Percentiles rank a stretch among this genome's conserved stretches.
phyloP scores from a whole-genome alignment of 108 stramenopile species.

The Conticribra weissflogii region DNA sequence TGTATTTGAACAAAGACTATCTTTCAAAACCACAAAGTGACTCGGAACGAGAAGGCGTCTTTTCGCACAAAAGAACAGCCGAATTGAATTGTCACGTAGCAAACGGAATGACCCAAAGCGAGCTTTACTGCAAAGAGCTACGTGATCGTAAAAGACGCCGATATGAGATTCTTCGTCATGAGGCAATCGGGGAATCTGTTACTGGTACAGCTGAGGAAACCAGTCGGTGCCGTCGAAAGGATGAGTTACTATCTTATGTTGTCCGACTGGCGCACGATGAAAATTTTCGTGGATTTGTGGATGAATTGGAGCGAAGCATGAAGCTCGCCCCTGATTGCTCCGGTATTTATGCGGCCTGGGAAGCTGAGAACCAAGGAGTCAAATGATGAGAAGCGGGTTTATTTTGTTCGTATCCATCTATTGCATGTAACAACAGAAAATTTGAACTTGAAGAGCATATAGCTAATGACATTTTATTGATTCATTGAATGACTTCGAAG shows the following conservation, averaged over 20 bases:
- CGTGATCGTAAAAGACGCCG: constrained; percentile 18
- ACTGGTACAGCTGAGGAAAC: not conserved
- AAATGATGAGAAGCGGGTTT: no score
- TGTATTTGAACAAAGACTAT: constrained; percentile 39
- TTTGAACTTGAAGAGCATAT: no score
- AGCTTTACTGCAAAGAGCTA: constrained; percentile 17
- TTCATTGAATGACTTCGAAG: no score
- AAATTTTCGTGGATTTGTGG: constrained; percentile 42
- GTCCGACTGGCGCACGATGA: constrained; percentile 42
- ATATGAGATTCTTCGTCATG: constrained; percentile 15
- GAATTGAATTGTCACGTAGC: not conserved
- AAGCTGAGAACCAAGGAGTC: constrained; percentile 16
- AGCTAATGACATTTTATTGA: no score
- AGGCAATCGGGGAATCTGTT: not conserved
- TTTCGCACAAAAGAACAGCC: not conserved
- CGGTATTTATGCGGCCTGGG: constrained; percentile 23
- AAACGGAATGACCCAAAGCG: constrained; percentile 36
- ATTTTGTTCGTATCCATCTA: no score
- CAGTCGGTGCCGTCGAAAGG: constrained; percentile 12
- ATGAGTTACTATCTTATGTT: constrained; percentile 36
- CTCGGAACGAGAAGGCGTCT: not conserved
- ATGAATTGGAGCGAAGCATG: constrained; percentile 44
- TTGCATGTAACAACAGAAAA: no score
- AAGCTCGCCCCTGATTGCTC: constrained; percentile 18
- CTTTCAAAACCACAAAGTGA: constrained; percentile 9